Base-by-base conservation (phyloP, 768 basidiomycete genomes). In the Tulasnella sp. region DNA sequence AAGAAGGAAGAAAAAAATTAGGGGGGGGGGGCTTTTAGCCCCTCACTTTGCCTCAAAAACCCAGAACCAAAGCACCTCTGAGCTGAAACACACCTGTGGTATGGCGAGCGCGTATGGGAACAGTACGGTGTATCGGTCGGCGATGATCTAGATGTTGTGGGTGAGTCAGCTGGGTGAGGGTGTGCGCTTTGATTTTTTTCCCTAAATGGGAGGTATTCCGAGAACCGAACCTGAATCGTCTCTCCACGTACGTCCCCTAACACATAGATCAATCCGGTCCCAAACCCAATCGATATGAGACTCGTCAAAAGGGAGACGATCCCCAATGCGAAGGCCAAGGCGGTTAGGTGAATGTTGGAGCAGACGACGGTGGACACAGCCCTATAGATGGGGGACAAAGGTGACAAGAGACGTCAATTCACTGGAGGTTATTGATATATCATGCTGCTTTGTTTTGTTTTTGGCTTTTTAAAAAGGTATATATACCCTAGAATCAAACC, bases 101-200 rank as follows among this genome's bases (percentile, higher is more conserved):
- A 53, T 53, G 21, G 51, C 51, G 51, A 53, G 51, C 10, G 30
- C 30, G 41, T 53, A 53, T 4, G 51, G 51, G n/a, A 53, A 53
- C n/a, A 53, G 41, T 21, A 34, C 30, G 17, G 51, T 25, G 51
- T 34, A 53, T 11, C n/a, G 11, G 5, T 53, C 51, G n/a, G 51
- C 51, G n/a, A 53, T 21, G 27, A 29, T 53, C 51, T 53, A 34
- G 34, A 38, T 38, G 15, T 5, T 5, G 15, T 7, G 5, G 34
- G 5, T 7, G 5, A 38, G 34, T 38, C 34, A 38, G 34, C n/a
- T n/a, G n/a, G n/a, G n/a, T n/a, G n/a, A n/a, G n/a, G n/a, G n/a
- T n/a, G n/a, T n/a, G n/a, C n/a, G n/a, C n/a, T 38, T 15, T 11
- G 27, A 53, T 48, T 19, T 12, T 34, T 38, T 30, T 17, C 21